Evolutionary conservation across 2,329 filamentous ascomycete genomes (phyloP), one percentile per base, ranked within the genome.

Genomic region (Beauveria sp.): DNA sequence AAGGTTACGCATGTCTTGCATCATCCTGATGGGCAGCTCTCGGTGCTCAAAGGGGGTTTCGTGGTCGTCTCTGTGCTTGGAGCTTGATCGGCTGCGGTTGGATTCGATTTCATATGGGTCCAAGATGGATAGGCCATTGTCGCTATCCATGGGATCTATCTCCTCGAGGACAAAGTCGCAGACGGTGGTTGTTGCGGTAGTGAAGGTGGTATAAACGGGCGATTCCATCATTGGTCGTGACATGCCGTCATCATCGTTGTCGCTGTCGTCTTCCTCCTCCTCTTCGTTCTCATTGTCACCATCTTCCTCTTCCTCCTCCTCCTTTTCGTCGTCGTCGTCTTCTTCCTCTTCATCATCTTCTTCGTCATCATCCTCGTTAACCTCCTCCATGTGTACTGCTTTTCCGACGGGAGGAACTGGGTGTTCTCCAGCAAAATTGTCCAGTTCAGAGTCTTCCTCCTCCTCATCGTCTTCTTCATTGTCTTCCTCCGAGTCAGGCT

Each of bases 71-170:
- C 54, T 46, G 6, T 70, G 69, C 30, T 71, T 71, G n/a, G 75
- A 76, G 47, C 71, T 65, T 6, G 76, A 76, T 20, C 74, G 71
- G 63, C 76, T 78, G 24, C 73, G 72, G 52, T 75, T 74, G 16
- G 78, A 77, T 65, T 82, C 80, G 57, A 81, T 79, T 59, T 76
- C 73, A 14, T 74, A 72, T 0, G 80, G 80, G 10, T 69, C 72
- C 26, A 82, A 67, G 28, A 79, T 71, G 37, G 74, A 74, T 26
- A 75, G 67, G 20, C 73, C 73, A 5, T 79, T 77, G 28, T 77
- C 77, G 65, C 73, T 76, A 61, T 79, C 77, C 74, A 75, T 75
- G 3, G 74, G 72, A 56, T 77, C 77, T 59, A 80, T 73, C 63
- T 81, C 80, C 62, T 82, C 80, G 34, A 82, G 71, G 12, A 71